Percentiles rank a stretch among this genome's conserved stretches.
These are phyloP conservation scores for Fagopyrum esculentum DNA, from an alignment of 148 eudicot species.

Conservation along the genomic window DNA sequence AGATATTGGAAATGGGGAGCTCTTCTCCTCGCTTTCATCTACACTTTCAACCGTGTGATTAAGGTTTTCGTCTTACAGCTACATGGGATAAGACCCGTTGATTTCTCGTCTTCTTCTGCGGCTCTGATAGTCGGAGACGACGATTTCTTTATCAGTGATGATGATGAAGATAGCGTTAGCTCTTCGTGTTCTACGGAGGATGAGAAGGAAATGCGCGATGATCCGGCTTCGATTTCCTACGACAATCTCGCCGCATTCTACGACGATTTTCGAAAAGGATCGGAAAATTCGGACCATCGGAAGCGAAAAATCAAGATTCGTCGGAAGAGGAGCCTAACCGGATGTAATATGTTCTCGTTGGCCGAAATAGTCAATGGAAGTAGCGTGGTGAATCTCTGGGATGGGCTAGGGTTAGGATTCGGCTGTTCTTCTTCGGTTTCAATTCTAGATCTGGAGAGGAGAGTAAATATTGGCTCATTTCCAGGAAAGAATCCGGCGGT, in stretches of 20 bases:
- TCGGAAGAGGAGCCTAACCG: constrained; percentile 17
- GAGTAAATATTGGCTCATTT: constrained; percentile 19
- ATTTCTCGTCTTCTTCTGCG: constrained; percentile 19
- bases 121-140: constrained; percentile 10
- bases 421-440: constrained; percentile 31
- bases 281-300: constrained; percentile 13
- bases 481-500: constrained; percentile 27
- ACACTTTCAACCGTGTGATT: constrained; percentile 34
- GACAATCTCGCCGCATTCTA: constrained; percentile 18
- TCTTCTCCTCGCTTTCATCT: constrained; percentile 42
- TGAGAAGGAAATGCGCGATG: constrained; percentile 2
- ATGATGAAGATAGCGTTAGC: constrained; percentile 15
- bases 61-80: constrained; percentile 29
- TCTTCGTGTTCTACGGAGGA: neutral
- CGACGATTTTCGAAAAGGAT: constrained; percentile 34
- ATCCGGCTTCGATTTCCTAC: constrained; percentile 22
- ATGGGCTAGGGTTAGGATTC: constrained; percentile 36
- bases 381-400: constrained; percentile 74
- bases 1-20: constrained; percentile 53
- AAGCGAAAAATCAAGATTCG: constrained; percentile 28
- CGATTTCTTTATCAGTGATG: constrained; percentile 17
- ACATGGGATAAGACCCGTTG: constrained; percentile 11
- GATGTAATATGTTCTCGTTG: constrained; percentile 27
- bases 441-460: constrained; percentile 26
- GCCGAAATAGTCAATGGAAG: constrained; percentile 44